phyloP scores from a whole-genome alignment of 73 alveolate species.

The Halteria grandinella region DNA sequence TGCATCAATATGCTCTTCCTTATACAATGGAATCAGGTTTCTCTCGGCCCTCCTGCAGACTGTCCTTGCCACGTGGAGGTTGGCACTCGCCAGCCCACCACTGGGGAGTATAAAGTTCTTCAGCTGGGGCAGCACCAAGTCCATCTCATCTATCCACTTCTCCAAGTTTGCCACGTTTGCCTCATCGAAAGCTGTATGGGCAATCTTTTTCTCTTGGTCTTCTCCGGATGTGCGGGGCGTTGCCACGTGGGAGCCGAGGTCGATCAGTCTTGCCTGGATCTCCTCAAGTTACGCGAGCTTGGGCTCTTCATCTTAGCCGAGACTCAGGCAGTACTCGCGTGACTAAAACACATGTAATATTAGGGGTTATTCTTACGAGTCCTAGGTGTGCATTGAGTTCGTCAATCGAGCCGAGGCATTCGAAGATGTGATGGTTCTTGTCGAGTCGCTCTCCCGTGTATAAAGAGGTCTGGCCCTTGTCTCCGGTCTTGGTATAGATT shows the following conservation, averaged over 20 bases:
- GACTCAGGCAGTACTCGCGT: slow-evolving; percentile 5
- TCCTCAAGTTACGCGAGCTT: slow-evolving; percentile 39
- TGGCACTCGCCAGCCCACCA: slow-evolving; percentile 73
- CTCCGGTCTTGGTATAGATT: slow-evolving; percentile 81
- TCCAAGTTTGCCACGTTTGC: slow-evolving; percentile 59
- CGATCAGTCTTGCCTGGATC: slow-evolving; percentile 71
- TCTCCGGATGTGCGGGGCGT: slow-evolving; percentile 78
- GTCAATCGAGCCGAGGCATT: slow-evolving; percentile 70
- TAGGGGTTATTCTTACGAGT: slow-evolving; percentile 20
- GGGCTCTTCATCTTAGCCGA: no score
- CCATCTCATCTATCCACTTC: slow-evolving; percentile 71
- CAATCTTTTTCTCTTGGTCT: slow-evolving; percentile 38
- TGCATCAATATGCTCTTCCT: slow-evolving; percentile 61
- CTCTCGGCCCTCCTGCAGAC: slow-evolving; percentile 81
- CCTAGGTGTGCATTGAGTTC: slow-evolving; percentile 79
- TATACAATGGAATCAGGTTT: slow-evolving; percentile 32
- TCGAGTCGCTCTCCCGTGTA: slow-evolving; percentile 72
- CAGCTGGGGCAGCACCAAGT: slow-evolving; percentile 59
- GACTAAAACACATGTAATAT: background rate
- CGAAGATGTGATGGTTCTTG: slow-evolving; percentile 64
- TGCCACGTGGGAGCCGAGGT: slow-evolving; percentile 77
- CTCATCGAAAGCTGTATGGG: slow-evolving; percentile 62
- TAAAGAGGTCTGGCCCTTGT: slow-evolving; percentile 77
- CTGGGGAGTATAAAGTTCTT: slow-evolving; percentile 74
- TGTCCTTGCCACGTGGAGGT: slow-evolving; percentile 73